Conservation (phyloP, 805 yeast species). For the Wickerhamiella kurtzmanii region DNA sequence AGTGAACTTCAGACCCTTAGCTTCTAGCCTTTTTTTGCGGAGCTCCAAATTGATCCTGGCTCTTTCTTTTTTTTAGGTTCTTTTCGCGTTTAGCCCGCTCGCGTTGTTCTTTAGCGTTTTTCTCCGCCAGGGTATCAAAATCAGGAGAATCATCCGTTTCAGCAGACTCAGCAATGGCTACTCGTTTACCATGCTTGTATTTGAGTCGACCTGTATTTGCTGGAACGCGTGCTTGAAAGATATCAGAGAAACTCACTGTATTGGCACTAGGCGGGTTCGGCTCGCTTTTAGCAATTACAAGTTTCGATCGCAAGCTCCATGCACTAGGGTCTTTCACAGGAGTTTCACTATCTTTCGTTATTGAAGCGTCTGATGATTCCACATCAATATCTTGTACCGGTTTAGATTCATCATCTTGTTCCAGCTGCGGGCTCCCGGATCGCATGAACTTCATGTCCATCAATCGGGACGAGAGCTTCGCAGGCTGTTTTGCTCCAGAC, state of each 20-base stretch:
- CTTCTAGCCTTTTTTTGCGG: neutral
- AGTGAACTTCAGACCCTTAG: neutral
- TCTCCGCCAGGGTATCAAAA: neutral
- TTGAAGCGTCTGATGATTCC: neutral
- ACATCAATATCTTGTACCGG: neutral
- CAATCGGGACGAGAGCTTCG: conserved; percentile 17
- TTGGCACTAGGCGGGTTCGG: neutral
- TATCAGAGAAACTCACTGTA: neutral
- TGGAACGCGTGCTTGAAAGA: neutral
- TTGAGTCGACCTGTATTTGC: conserved; percentile 6
- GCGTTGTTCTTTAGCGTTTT: neutral
- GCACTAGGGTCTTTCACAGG: conserved; percentile 9
- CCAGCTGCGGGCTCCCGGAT: neutral
- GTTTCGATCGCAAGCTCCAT: conserved; percentile 4
- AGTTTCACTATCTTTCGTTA: neutral
- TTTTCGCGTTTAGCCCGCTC: conserved; percentile 2
- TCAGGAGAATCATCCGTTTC: conserved; percentile 3
- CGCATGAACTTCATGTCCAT: conserved; percentile 22
- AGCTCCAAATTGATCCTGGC: neutral
- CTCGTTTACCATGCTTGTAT: conserved; percentile 8
- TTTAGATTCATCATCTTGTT: neutral
- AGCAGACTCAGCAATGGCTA: conserved; percentile 5
- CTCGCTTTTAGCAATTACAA: neutral
- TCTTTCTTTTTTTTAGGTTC: conserved; percentile 1
- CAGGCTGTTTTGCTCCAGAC: conserved; percentile 2